Percentiles rank a stretch among this genome's conserved stretches.
Evolutionary conservation across 805 yeast genomes (phyloP).

Genomic region (Diddensiella caesifluorescens): DNA sequence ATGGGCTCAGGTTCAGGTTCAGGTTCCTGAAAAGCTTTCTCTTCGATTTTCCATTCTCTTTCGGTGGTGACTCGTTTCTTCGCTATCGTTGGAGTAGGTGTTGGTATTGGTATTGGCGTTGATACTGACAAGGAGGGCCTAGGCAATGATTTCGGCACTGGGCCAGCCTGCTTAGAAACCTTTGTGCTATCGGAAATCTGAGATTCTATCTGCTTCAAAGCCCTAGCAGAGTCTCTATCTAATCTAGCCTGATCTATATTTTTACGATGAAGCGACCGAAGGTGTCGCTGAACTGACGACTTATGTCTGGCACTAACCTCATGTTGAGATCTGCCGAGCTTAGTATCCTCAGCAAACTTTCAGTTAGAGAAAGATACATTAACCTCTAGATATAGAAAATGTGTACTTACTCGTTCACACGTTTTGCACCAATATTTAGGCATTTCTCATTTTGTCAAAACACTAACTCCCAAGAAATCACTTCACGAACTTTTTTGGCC

Average conservation of each 20-base stretch:
- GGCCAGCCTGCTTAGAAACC: too few species aligned
- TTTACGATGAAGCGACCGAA: conserved; percentile 28
- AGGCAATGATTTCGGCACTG: not conserved
- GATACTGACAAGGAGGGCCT: not conserved
- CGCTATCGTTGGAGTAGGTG: not conserved
- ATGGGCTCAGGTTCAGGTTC: conserved; percentile 2
- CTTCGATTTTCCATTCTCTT: conserved; percentile 12
- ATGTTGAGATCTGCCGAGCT: conserved; percentile 32
- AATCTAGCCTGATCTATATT: conserved; percentile 22
- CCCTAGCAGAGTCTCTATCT: conserved; percentile 20
- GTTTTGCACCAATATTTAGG: conserved; percentile 36
- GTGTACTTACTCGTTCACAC: conserved; percentile 32
- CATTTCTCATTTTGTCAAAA: too few species aligned
- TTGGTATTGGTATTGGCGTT: not conserved
- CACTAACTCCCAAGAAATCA: too few species aligned
- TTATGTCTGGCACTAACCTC: conserved; percentile 35
- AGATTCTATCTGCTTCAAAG: conserved; percentile 16
- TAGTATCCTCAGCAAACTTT: conserved; percentile 37
- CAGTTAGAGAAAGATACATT: not conserved
- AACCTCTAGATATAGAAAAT: not conserved
- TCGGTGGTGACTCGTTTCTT: not conserved
- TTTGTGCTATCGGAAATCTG: too few species aligned
- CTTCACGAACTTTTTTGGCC: too few species aligned
- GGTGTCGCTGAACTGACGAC: conserved; percentile 19
- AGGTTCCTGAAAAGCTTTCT: conserved; percentile 1